These are phyloP conservation scores for Raphanus hybrid DNA, from an alignment of 441 rosid genomes.

Conservation along the genomic window DNA sequence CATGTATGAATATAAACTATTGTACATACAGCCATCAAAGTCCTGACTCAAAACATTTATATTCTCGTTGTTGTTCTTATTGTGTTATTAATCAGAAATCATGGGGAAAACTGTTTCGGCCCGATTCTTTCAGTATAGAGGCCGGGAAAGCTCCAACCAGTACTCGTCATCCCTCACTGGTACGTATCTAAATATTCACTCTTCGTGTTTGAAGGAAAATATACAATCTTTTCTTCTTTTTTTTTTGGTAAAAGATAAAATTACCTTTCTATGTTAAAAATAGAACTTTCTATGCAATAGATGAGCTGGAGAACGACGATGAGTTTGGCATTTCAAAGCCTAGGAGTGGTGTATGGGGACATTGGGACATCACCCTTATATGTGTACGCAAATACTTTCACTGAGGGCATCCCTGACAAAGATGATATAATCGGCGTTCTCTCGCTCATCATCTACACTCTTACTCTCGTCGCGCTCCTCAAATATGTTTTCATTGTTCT, in stretches of 20 bases:
- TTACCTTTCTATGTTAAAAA: too few species aligned
- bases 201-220: not conserved
- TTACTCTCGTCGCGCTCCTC: conserved; percentile 56
- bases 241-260: too few species aligned
- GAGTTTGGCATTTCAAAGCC: conserved; percentile 70
- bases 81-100: conserved; percentile 38
- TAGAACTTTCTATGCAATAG: conserved; percentile 2
- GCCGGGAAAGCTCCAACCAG: conserved; percentile 53
- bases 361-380: conserved; percentile 85
- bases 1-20: too few species aligned
- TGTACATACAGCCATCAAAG: too few species aligned
- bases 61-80: too few species aligned
- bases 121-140: conserved; percentile 68
- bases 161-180: conserved; percentile 36
- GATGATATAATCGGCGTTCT: conserved; percentile 67
- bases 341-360: conserved; percentile 78
- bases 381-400: conserved; percentile 65
- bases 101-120: conserved; percentile 62
- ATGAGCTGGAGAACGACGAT: conserved; percentile 59
- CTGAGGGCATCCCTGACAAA: conserved; percentile 42
- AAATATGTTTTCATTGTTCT: conserved; percentile 73
- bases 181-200: conserved; percentile 3
- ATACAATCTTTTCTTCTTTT: too few species aligned
- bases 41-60: too few species aligned
- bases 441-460: conserved; percentile 71